Evolutionary conservation across 2,329 filamentous ascomycete genomes (phyloP), one percentile per base, ranked within the genome.

Genomic region (Nemania abortiva): DNA sequence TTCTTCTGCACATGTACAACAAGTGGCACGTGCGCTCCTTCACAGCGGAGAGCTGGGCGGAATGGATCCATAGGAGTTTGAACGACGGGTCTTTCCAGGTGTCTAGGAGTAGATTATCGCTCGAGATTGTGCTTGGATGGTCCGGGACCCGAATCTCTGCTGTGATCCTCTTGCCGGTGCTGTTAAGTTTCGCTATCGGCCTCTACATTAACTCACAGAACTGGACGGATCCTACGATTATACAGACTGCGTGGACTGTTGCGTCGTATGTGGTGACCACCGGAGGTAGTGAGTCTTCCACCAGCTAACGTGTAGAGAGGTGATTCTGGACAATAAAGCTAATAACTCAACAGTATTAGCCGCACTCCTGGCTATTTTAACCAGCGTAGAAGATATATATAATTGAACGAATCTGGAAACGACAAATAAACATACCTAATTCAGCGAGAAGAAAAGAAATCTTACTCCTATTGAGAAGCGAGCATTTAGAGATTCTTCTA

Each of bases 91-190:
- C 31, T 50, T 6, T 42, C 31, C 18, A 18, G n/a, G 31, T 34
- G 31, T 6, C 29, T 2, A 29, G 54, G 1, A 47, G 47, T 18
- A 20, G 5, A 37, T 45, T 24, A 7, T 29, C 39, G 37, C 50
- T 63, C 37, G 61, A 63, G 42, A 27, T 64, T 37, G 52, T 52
- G 20, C 39, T 57, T 2, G 53, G 61, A 18, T 57, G 61, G 61
- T 64, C 61, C 5, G 15, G 24, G 9, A 29, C 29, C 15, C 52
- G 61, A n/a, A 64, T 64, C 42, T 37, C 61, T 6, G 20, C 29
- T 15, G 61, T 39, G 1, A 29, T 64, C 15, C 53, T 64, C 6
- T 4, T 64, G 6, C 61, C 61, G 7, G 53, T 64, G 29, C 24
- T 64, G 13, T n/a, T 57, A 18, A 64, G 61, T 37, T 24, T 64